Conservation (phyloP, 2,329 filamentous ascomycete genomes). For the Ceratocystis destructans region DNA sequence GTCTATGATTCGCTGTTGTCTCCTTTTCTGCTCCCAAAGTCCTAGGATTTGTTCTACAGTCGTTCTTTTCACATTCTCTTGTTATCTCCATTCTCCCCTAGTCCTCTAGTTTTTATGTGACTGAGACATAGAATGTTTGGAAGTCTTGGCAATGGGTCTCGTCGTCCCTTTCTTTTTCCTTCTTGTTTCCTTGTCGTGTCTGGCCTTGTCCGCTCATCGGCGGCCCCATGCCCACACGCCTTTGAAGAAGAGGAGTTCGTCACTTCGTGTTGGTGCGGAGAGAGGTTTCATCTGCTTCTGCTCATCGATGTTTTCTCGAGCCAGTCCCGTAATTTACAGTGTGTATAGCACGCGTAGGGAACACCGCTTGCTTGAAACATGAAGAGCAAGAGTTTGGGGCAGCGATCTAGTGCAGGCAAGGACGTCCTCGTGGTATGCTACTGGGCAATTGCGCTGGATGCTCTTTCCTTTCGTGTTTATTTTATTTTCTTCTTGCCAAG, state of each 20-base stretch:
- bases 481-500: not conserved
- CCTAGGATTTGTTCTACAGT: not conserved
- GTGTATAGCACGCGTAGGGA: not conserved
- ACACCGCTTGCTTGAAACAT: not conserved
- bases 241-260: not conserved
- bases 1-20: slow-evolving; percentile 1
- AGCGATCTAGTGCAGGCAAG: not conserved
- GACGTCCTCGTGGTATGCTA: not conserved
- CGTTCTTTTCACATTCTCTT: slow-evolving; percentile 7
- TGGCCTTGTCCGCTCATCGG: not conserved
- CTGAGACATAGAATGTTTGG: slow-evolving; percentile 7
- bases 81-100: not conserved
- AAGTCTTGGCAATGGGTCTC: slow-evolving; percentile 1
- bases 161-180: not conserved
- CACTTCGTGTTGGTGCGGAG: not conserved
- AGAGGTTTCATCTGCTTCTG: not conserved
- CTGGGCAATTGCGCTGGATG: no score
- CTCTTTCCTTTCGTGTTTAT: not conserved
- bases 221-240: not conserved
- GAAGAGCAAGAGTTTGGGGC: not conserved
- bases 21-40: not conserved
- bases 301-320: not conserved
- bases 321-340: not conserved
- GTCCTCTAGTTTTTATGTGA: not conserved
- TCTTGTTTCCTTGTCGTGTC: not conserved